Conservation (phyloP, 495 filamentous ascomycete genomes). For the Aspergillus olivimuriae region DNA sequence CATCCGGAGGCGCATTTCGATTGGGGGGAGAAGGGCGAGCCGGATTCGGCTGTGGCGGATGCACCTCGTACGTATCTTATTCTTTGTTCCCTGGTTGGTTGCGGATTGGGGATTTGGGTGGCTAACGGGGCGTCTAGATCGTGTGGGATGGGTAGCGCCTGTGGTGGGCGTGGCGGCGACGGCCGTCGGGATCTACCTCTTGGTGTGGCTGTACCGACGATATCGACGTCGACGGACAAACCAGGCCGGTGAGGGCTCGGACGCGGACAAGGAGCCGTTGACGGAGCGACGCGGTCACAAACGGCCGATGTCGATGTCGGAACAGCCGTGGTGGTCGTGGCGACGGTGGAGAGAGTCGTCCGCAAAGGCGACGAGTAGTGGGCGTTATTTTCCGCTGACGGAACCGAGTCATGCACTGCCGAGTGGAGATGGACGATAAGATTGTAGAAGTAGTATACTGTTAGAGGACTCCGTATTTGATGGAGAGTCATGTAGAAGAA, state of each 20-base stretch:
- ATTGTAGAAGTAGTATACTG: neutral
- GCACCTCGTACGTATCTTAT: neutral
- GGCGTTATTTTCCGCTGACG: conserved; percentile 26
- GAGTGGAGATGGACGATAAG: neutral
- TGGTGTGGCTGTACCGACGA: conserved; percentile 10
- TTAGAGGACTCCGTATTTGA: neutral
- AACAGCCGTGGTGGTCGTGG: conserved; percentile 33
- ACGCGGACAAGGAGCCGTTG: conserved; percentile 19
- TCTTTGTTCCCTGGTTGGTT: neutral
- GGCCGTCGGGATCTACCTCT: conserved; percentile 6
- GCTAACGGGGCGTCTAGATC: conserved; percentile 5
- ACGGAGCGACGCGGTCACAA: conserved; percentile 18
- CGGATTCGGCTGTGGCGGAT: neutral
- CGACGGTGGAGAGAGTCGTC: conserved; percentile 20
- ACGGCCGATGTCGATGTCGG: neutral
- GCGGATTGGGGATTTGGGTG: neutral
- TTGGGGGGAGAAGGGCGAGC: neutral
- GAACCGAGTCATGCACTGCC: conserved; percentile 12
- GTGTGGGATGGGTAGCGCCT: conserved; percentile 10
- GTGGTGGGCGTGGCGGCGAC: conserved; percentile 6
- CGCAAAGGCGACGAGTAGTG: conserved; percentile 11
- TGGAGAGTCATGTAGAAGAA: too few species aligned
- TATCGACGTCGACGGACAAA: conserved; percentile 1
- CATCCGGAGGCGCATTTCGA: conserved; percentile 16
- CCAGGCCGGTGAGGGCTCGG: conserved; percentile 3